Evolutionary conservation across 805 yeast genomes (phyloP).

Genomic region (Schwanniomyces sp.): DNA sequence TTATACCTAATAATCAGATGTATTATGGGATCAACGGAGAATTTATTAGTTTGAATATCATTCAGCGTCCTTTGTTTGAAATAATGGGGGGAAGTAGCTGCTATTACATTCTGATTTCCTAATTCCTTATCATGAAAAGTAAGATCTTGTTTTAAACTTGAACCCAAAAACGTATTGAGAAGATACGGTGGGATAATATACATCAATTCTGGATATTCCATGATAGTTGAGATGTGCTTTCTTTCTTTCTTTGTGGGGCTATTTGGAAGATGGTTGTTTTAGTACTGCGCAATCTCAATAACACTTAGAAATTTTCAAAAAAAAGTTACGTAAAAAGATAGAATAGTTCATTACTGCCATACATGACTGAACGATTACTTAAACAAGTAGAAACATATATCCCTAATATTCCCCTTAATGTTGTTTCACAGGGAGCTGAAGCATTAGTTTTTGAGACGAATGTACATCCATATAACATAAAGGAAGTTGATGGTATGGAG

Average conservation of each 20-base stretch:
- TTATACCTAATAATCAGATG: slow-evolving; percentile 33
- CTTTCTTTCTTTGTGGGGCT: background rate
- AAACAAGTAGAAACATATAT: slow-evolving; percentile 42
- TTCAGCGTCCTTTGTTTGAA: slow-evolving; percentile 13
- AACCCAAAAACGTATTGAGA: slow-evolving; percentile 37
- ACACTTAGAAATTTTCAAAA: background rate
- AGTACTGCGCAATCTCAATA: background rate
- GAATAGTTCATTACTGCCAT: background rate
- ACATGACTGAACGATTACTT: slow-evolving; percentile 58
- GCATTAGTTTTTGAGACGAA: slow-evolving; percentile 70
- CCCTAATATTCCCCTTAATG: slow-evolving; percentile 48
- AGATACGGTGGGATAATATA: slow-evolving; percentile 45
- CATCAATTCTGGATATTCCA: slow-evolving; percentile 16
- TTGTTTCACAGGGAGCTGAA: slow-evolving; percentile 88
- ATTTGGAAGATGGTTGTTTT: background rate
- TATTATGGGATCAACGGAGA: slow-evolving; percentile 30
- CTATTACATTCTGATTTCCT: slow-evolving; percentile 24
- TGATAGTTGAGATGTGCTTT: background rate
- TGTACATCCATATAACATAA: slow-evolving; percentile 61
- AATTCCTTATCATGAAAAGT: slow-evolving; percentile 20
- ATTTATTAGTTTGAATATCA: slow-evolving; percentile 9
- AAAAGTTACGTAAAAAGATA: background rate
- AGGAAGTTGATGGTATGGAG: slow-evolving; percentile 23
- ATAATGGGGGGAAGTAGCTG: slow-evolving; percentile 24
- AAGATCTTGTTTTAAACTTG: slow-evolving; percentile 26